These are phyloP conservation scores for Coniochaeta sp. DNA, from an alignment of 2,329 filamentous ascomycete species.

Conservation along the genomic window DNA sequence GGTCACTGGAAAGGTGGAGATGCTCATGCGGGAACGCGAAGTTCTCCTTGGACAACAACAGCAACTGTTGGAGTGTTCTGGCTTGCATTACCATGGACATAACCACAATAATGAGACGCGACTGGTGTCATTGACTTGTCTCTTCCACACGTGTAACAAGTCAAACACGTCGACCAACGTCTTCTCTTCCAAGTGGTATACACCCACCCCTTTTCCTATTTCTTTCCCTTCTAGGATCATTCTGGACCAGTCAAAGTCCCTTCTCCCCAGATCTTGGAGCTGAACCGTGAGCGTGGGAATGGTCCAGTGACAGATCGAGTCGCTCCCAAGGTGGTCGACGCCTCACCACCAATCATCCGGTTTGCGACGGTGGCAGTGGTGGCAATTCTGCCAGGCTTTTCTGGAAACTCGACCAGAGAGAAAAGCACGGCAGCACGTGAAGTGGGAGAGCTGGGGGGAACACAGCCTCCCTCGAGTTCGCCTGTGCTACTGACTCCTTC, in stretches of 20 bases:
- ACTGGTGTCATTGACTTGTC: too few species aligned
- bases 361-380: background rate
- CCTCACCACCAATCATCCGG: background rate
- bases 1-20: background rate
- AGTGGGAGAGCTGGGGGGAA: background rate
- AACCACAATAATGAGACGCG: too few species aligned
- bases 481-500: background rate
- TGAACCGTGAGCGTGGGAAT: background rate
- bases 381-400: conserved; percentile 1
- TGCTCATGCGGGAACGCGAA: background rate
- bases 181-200: background rate
- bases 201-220: too few species aligned
- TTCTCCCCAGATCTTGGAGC: background rate
- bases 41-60: background rate
- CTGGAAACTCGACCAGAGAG: background rate
- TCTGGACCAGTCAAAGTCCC: background rate
- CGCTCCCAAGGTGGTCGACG: background rate
- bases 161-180: background rate
- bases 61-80: background rate
- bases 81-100: too few species aligned
- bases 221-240: background rate
- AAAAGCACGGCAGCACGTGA: background rate
- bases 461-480: background rate
- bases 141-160: too few species aligned
- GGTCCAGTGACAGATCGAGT: background rate